phyloP scores from a whole-genome alignment of 345 rosid genomes.

The Adansonia digitata region DNA sequence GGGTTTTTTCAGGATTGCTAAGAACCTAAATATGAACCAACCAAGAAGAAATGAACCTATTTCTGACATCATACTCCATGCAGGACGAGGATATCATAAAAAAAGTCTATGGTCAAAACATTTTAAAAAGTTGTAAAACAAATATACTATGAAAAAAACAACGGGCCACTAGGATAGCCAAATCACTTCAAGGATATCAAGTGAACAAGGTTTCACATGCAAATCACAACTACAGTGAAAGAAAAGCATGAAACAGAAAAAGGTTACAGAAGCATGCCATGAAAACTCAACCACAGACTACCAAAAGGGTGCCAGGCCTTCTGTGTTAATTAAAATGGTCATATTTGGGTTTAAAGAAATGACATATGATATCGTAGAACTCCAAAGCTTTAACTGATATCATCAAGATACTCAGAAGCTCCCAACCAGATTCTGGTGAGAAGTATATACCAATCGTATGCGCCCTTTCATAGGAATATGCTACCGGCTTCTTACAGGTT shows the following conservation, averaged over 20 bases:
- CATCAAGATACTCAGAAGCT: conserved; percentile 1
- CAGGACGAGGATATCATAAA: background rate
- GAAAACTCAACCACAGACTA: background rate
- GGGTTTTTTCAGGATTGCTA: conserved; percentile 98
- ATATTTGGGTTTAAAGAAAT: background rate
- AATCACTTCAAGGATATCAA: background rate
- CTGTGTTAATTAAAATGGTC: background rate
- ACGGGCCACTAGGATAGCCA: background rate
- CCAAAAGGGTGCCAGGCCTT: background rate
- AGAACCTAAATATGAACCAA: conserved; percentile 55
- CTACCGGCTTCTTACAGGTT: conserved; percentile 54
- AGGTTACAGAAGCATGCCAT: background rate
- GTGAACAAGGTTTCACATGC: background rate
- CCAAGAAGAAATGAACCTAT: conserved; percentile 11
- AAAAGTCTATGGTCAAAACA: background rate
- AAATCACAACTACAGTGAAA: background rate
- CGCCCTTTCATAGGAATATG: conserved; percentile 94
- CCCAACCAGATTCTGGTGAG: conserved; percentile 10
- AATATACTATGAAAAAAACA: background rate
- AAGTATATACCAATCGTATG: conserved; percentile 63
- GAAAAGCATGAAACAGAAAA: background rate
- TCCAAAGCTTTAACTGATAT: background rate
- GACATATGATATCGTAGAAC: background rate
- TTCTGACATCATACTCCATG: conserved; percentile 7
- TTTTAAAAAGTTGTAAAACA: background rate